Base-by-base conservation (phyloP, 805 yeast species). In the Wickerhamiella kurtzmanii region DNA sequence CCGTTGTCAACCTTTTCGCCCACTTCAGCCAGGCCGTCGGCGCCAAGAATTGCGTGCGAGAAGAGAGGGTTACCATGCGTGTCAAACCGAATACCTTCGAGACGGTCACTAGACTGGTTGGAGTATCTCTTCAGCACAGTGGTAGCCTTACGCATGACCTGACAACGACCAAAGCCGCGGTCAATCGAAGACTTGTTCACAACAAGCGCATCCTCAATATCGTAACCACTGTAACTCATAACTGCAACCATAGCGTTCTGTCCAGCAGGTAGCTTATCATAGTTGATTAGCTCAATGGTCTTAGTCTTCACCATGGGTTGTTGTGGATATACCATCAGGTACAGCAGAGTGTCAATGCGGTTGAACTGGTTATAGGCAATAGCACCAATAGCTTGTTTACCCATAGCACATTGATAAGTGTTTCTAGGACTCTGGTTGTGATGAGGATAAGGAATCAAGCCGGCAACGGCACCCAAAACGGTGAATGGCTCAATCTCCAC, bases 371-470 rank as follows among this genome's bases (percentile, higher is more conserved):
- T 92, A 64, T 92, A 92, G 9, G 94, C 96, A 66, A 92, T 92
- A 2, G 97, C 97, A 56, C 98, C 98, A 65, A 92, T 89, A n/a
- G 98, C 98, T 69, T 92, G 98, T 67, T 86, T 86, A 78, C 95
- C 95, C 95, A 84, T 84, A 61, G 94, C 95, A 73, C 94, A 84
- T 66, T 84, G 95, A 66, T 84, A 84, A 3, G 94, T 84, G 65
- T 84, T 84, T 72, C 95, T 77, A 40, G 95, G 95, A 3, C 94
- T 82, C 67, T 84, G 95, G 66, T 84, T 84, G 63, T 84, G 95
- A 61, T 84, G 94, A 41, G 95, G 95, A 60, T 85, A 84, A 17
- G 95, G 95, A 70, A 84, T 84, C 56, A 84, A 71, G 22, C 95
- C 94, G 0, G 95, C 95, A 47, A 85, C 95, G 0, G 95, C 95